These are phyloP conservation scores for Nicotiana sylvestris DNA, from an alignment of 257 asterid genomes.

Conservation along the genomic window DNA sequence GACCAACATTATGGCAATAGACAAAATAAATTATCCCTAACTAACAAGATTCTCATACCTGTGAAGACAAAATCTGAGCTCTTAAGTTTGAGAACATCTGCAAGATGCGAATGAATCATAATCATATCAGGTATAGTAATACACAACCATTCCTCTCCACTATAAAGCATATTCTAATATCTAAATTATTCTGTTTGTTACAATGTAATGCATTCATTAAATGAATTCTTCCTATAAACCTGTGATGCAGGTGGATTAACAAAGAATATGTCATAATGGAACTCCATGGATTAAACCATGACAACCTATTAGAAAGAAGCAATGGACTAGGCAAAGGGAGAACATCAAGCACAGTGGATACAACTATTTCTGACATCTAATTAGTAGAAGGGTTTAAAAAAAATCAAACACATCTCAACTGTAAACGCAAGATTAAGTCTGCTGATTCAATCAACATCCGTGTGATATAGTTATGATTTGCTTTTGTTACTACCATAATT, in stretches of 20 bases:
- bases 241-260: not conserved
- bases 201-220: not conserved
- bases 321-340: not conserved
- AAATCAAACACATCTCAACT: not conserved
- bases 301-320: not conserved
- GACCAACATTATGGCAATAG: not conserved
- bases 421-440: not conserved
- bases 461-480: not conserved
- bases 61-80: constrained; percentile 85
- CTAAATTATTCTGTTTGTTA: not conserved
- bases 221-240: not conserved
- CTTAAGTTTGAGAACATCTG: constrained; percentile 88
- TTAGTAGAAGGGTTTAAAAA: not conserved
- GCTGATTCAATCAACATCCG: not conserved
- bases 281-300: not conserved
- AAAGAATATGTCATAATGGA: not conserved
- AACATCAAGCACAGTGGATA: not conserved
- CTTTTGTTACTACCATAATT: not conserved
- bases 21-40: not conserved
- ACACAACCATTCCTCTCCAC: not conserved
- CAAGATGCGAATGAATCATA: constrained; percentile 14
- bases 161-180: not conserved
- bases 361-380: not conserved
- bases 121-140: not conserved
- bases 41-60: constrained; percentile 37